Conservation (phyloP, 2,329 filamentous ascomycete species). For the Chalara sp. region DNA sequence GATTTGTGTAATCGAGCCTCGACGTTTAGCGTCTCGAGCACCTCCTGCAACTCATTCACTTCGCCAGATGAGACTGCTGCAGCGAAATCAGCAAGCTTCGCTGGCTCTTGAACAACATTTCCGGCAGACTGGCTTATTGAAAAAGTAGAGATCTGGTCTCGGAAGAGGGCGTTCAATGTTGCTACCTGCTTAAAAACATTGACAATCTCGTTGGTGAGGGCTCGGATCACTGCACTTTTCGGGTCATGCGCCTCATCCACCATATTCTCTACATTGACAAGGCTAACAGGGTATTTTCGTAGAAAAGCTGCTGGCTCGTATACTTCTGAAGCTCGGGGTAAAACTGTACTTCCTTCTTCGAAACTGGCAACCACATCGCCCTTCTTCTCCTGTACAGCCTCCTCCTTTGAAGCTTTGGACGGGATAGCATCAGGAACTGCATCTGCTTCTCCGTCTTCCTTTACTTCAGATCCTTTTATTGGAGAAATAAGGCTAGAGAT, state of each 20-base stretch:
- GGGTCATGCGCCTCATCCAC: constrained; percentile 83
- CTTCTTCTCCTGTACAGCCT: constrained; percentile 58
- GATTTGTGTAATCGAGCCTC: constrained; percentile 91
- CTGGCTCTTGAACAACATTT: constrained; percentile 91
- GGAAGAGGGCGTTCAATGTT: constrained; percentile 86
- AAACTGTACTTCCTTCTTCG: constrained; percentile 65
- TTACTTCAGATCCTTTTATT: constrained; percentile 33
- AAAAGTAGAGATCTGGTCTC: constrained; percentile 95
- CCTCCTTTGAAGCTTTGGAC: constrained; percentile 45
- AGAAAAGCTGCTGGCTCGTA: constrained; percentile 91
- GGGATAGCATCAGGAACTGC: constrained; percentile 54
- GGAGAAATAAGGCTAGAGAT: constrained; percentile 79
- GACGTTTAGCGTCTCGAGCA: constrained; percentile 81
- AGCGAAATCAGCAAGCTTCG: constrained; percentile 93
- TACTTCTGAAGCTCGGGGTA: constrained; percentile 48
- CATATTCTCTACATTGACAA: constrained; percentile 94
- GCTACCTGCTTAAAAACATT: constrained; percentile 98
- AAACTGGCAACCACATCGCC: constrained; percentile 97
- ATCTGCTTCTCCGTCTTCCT: constrained; percentile 33
- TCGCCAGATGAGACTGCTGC: constrained; percentile 95
- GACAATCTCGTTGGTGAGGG: constrained; percentile 94
- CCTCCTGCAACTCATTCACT: constrained; percentile 84
- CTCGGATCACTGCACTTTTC: constrained; percentile 81
- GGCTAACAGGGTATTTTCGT: constrained; percentile 82
- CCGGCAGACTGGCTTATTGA: constrained; percentile 91